phyloP scores from a whole-genome alignment of 1,139 yeast genomes.

The Geotrichum reessii region DNA sequence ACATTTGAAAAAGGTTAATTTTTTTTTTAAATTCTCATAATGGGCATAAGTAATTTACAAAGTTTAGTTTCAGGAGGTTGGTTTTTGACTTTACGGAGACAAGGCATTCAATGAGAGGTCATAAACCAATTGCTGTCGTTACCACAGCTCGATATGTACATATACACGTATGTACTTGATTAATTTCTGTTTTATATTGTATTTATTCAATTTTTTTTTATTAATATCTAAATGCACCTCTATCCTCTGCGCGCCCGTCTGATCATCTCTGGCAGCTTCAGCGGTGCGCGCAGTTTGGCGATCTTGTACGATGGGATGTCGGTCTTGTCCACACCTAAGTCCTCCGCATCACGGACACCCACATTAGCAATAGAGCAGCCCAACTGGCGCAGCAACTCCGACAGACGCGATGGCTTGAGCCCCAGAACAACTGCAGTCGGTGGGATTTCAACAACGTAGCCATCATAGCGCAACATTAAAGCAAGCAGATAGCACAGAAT shows the following conservation, averaged over 20 bases:
- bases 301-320: constrained; percentile 65
- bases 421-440: constrained; percentile 84
- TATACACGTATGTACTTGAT: not conserved
- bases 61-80: no score
- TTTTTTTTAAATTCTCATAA: no score
- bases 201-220: not conserved
- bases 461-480: constrained; percentile 67
- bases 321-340: constrained; percentile 66
- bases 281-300: constrained; percentile 82
- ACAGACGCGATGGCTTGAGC: constrained; percentile 69
- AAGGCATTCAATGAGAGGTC: no score
- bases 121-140: no score
- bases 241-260: constrained; percentile 50
- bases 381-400: constrained; percentile 64
- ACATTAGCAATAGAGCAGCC: constrained; percentile 78
- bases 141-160: no score
- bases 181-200: not conserved
- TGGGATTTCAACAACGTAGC: constrained; percentile 65
- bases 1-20: no score
- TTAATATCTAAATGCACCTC: not conserved
- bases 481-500: constrained; percentile 73
- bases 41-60: no score
- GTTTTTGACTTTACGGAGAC: no score
- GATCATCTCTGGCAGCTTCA: constrained; percentile 78
- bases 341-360: constrained; percentile 76